Percentiles rank a stretch among this genome's conserved stretches.
phyloP scores from a whole-genome alignment of 202 grass and related monocot genomes.

The Schoenoplectus tabernaemontani region DNA sequence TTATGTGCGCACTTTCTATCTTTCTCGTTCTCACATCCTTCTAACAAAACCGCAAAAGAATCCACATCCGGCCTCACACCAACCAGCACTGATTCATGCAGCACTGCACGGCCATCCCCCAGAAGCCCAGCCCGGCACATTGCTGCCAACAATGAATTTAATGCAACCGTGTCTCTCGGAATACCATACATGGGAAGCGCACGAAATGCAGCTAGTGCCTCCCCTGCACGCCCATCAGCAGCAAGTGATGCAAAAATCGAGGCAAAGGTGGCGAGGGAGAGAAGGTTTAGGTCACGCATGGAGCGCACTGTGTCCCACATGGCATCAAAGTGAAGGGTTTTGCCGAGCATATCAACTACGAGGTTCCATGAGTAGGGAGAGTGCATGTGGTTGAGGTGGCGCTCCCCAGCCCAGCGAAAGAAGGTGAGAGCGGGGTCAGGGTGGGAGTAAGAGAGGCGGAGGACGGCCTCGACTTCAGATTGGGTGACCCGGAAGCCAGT shows the following conservation, averaged over 20 bases:
- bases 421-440: constrained; percentile 41
- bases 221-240: constrained; percentile 17
- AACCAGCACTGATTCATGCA: constrained; percentile 25
- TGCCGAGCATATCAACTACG: constrained; percentile 74
- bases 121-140: constrained; percentile 60
- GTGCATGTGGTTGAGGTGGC: constrained; percentile 44
- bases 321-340: constrained; percentile 49
- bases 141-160: constrained; percentile 71
- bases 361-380: constrained; percentile 89
- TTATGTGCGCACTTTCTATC: constrained; percentile 39
- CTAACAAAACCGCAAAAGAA: constrained; percentile 73
- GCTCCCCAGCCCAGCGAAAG: constrained; percentile 74
- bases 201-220: constrained; percentile 44
- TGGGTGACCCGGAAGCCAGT: constrained; percentile 32
- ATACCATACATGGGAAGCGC: constrained; percentile 44
- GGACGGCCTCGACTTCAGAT: constrained; percentile 64
- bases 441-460: constrained; percentile 66
- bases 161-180: constrained; percentile 37
- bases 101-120: constrained; percentile 43
- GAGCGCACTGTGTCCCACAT: constrained; percentile 66
- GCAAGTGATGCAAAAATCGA: constrained; percentile 71
- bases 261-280: constrained; percentile 69
- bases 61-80: constrained; percentile 45
- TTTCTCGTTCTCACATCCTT: constrained; percentile 56
- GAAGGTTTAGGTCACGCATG: constrained; percentile 57